A percentile compares a stretch with the other conserved stretches of the same genome.
Conservation (phyloP, 2,329 filamentous ascomycete genomes). For the Fusarium mundagurra region DNA sequence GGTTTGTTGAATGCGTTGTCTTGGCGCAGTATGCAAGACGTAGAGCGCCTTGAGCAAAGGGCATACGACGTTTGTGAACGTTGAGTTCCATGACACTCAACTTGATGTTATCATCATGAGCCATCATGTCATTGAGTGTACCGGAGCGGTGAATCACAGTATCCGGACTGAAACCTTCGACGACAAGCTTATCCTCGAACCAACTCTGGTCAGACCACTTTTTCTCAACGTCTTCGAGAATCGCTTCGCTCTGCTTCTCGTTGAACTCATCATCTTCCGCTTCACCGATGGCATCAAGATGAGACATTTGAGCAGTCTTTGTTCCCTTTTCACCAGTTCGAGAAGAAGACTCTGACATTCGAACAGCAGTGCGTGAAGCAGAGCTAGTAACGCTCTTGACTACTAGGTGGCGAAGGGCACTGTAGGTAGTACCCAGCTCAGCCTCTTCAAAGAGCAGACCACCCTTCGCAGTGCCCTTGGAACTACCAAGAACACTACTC, state of each 20-base stretch:
- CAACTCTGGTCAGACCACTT: not conserved
- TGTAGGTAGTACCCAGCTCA: constrained; percentile 4
- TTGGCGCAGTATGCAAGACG: constrained; percentile 49
- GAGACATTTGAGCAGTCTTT: not conserved
- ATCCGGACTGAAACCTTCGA: constrained; percentile 45
- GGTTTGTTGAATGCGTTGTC: constrained; percentile 35
- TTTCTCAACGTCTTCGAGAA: not conserved
- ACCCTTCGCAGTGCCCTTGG: constrained; percentile 5
- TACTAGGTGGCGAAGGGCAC: constrained; percentile 4
- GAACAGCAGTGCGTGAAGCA: constrained; percentile 14
- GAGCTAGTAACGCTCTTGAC: constrained; percentile 25
- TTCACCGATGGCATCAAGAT: constrained; percentile 13
- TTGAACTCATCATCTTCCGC: constrained; percentile 13
- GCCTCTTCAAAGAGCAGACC: constrained; percentile 14
- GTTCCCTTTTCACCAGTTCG: constrained; percentile 6
- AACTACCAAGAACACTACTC: not conserved
- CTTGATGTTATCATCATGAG: constrained; percentile 47
- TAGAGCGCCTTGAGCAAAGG: constrained; percentile 44
- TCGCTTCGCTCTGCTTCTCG: not conserved
- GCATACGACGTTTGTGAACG: constrained; percentile 44
- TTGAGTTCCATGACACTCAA: constrained; percentile 47
- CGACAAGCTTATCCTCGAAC: constrained; percentile 7
- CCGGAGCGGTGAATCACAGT: constrained; percentile 36
- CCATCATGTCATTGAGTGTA: constrained; percentile 51
- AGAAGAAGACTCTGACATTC: constrained; percentile 19